Base-by-base conservation (phyloP, 352 stramenopile genomes). In the Globisporangium okanoganense region DNA sequence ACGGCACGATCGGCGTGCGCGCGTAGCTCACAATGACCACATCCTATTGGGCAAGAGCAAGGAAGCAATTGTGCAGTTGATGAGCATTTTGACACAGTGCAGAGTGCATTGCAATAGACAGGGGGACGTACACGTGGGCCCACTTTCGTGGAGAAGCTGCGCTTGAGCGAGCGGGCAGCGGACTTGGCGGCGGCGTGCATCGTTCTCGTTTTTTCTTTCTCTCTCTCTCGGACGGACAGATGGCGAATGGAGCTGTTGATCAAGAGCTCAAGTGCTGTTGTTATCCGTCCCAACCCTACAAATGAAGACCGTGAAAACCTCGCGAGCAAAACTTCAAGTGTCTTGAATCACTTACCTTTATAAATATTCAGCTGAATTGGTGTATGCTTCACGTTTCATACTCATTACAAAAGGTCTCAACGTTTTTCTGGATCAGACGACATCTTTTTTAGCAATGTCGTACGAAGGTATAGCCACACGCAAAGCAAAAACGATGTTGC, bases 1-100 rank as follows among this genome's bases (percentile, higher is more conserved):
- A 98, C 64, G 90, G 94, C 14, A 87, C 95, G 62, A 99, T 98
- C n/a, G 97, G 96, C 43, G 97, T 99, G 27, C 97, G 87, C 49
- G 93, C 93, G 62, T 97, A 96, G 69, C 85, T 94, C 50, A 95
- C 93, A 63, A 99, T 98, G 22, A 99, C 96, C 25, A 94, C 88
- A 67, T 97, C 92, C 59, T 84, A 62, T 12, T 55, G n/a, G 44
- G 12, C 29, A 33, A 3, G 29, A 33, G 40, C 22, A 49, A 43
- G 22, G 52, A 44, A 29, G 24, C 48, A 54, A 57, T 29, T 13
- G 33, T 25, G 36, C 13, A 49, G 24, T 10, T 51, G 22, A 5
- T 33, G 22, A 40, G 27, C 48, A 25, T 18, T 14, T 25, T 54
- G 25, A 25, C n/a, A 31, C 41, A 16, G 24, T 3, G n/a, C 16